Base-by-base conservation (phyloP, 345 rosid genomes). In the Erodium maritimum region DNA sequence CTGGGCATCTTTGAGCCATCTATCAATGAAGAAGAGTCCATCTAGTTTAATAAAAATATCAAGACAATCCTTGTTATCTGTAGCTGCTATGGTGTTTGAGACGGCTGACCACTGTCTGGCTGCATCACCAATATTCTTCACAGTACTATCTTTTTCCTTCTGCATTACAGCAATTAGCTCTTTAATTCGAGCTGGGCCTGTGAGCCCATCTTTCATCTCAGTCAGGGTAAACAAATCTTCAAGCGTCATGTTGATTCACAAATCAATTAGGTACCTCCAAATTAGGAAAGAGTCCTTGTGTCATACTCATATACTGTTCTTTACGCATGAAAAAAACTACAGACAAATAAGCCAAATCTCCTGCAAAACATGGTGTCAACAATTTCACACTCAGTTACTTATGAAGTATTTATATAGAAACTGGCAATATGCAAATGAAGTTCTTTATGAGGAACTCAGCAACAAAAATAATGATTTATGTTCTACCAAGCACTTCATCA, bases 181-280 rank as follows among this genome's bases (percentile, higher is more conserved):
- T 29, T 79, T 79, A 58, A 87, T 91, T 57, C 94, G 83, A 65
- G 85, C 79, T 62, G 82, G 83, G 64, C 56, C 75, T 22, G 85
- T 65, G 52, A 89, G 83, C 69, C 99, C 99, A 82, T 91, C 94
- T 69, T 79, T 93, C 81, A 86, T 81, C 82, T 93, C 96, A 18
- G 87, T 67, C 42, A 85, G 67, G 59, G 91, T 83, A 74, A 89
- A 91, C 73, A 91, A 84, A 81, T 89, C 98, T 71, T 91, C 96
- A 8, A 89, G 87, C 16, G 84, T 80, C 98, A 91, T 91, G 42
- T 55, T 66, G 76, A 71, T 73, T 79, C 72, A 87, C 65, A 78
- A 66, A 74, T 20, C 58, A 77, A 23, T 18, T 54, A 42, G 21
- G 53, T 25, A 75, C 74, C 70, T 70, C 81, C 65, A 61, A 67